Evolutionary conservation across 148 eudicot genomes (phyloP), one percentile per base, ranked within the genome.

Genomic region (Chenopodium quinoa): DNA sequence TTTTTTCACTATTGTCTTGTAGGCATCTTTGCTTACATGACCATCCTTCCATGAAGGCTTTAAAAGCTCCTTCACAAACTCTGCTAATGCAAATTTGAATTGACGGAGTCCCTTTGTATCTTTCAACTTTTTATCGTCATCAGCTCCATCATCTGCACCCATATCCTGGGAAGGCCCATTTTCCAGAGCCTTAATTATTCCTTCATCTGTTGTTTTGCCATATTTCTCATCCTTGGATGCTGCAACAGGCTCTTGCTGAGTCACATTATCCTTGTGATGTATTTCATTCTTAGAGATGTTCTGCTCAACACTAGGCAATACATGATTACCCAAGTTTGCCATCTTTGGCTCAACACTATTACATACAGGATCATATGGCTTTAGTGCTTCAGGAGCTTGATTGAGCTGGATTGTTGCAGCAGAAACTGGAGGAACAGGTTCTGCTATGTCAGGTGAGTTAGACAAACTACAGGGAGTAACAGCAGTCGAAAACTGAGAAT

Each of bases 21-120:
- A 89, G 47, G 89, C 90, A 17, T 95, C 97, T 88, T 89, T 91
- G 86, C 90, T 90, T 85, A 95, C 85, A 46, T 88, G 87, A 19
- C 98, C 97, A 87, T 91, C 94, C 78, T 95, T 95, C 97, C 97
- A 95, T 34, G 86, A 85, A 7, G 98, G 98, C 77, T 90, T 95
- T 62, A 95, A 58, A 74, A 93, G 89, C 84, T 95, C 98, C 86
- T 95, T 93, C 19, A 93, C 97, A 84, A 88, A 90, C 83, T 95
- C 98, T 31, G 91, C 91, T 27, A 95, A 90, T 3, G 96, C 87
- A 85, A 85, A 86, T 86, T 92, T 95, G 81, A 95, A 95, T 23
- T 87, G 79, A 19, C 98, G 90, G 80, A 92, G 86, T 31, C 82
- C 92, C 77, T 91, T 95, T 2, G 80, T 85, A 82, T 93, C 96